These are phyloP conservation scores for Hibiscus trionum DNA, from an alignment of 345 rosid species.

Conservation along the genomic window DNA sequence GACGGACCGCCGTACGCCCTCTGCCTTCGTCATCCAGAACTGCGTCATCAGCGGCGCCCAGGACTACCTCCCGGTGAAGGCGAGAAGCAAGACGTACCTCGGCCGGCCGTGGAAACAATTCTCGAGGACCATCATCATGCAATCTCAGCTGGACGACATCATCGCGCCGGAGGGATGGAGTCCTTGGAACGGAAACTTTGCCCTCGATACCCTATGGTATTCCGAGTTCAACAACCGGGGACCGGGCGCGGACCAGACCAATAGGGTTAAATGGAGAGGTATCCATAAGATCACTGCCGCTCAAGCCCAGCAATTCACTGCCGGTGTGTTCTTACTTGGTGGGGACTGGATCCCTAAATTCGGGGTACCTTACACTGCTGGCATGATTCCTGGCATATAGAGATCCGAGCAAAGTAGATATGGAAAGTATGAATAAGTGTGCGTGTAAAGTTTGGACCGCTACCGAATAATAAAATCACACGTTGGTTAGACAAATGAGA, in stretches of 20 bases:
- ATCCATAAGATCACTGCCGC: slow-evolving; percentile 22
- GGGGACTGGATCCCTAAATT: slow-evolving; percentile 39
- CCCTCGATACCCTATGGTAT: slow-evolving; percentile 43
- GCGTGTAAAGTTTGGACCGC: too few relatives aligned
- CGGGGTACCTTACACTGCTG: slow-evolving; percentile 41
- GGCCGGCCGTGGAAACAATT: slow-evolving; percentile 20
- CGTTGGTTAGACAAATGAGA: too few relatives aligned
- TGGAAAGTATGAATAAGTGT: too few relatives aligned
- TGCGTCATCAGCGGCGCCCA: slow-evolving; percentile 46
- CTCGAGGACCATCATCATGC: slow-evolving; percentile 56
- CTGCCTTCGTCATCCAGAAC: slow-evolving; percentile 56
- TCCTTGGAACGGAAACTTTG: too few relatives aligned
- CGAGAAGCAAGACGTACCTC: slow-evolving; percentile 38
- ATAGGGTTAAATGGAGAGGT: slow-evolving; percentile 56
- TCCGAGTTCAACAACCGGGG: slow-evolving; percentile 54
- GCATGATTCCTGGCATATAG: slow-evolving; percentile 18
- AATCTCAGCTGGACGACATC: slow-evolving; percentile 22
- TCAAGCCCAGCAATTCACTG: slow-evolving; percentile 26
- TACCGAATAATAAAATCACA: too few relatives aligned
- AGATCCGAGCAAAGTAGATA: too few relatives aligned
- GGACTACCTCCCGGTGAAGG: slow-evolving; percentile 31
- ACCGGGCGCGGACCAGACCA: slow-evolving; percentile 36
- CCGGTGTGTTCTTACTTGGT: slow-evolving; percentile 32
- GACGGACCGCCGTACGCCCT: slow-evolving; percentile 23
- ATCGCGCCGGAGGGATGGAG: slow-evolving; percentile 48